phyloP scores from a whole-genome alignment of 306 rosid species.

The Casuarina equisetifolia region DNA sequence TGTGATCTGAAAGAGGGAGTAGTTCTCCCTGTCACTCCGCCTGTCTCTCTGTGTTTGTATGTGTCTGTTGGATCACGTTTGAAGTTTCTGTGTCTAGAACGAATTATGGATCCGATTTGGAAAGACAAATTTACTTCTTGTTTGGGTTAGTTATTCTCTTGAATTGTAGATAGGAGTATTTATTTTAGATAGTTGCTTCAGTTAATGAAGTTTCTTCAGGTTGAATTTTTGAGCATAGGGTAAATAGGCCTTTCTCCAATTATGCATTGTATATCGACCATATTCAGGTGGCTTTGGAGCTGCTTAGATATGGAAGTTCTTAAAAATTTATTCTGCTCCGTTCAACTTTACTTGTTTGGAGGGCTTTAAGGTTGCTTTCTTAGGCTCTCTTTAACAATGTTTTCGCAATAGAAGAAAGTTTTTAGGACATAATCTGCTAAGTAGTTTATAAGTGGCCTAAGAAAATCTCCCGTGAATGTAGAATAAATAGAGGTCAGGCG shows the following conservation, averaged over 20 bases:
- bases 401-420: not conserved
- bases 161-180: not conserved
- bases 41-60: not conserved
- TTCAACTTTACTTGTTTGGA: not conserved
- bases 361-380: not conserved
- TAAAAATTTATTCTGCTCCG: not conserved
- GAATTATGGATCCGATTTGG: constrained; percentile 9
- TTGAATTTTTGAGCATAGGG: not conserved
- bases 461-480: not conserved
- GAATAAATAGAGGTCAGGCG: not conserved
- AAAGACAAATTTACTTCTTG: constrained; percentile 5
- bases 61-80: not conserved
- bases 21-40: not conserved
- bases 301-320: not conserved
- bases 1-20: not conserved
- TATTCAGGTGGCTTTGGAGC: not conserved
- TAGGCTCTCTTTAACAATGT: not conserved
- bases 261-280: not conserved
- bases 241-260: not conserved
- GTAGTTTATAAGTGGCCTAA: not conserved
- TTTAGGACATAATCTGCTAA: no score
- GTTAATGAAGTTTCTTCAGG: not conserved
- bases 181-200: not conserved
- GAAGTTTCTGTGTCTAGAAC: not conserved
- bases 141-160: not conserved